Percentiles rank a stretch among this genome's conserved stretches.
These are phyloP conservation scores for Metschnikowia amazonensis DNA, from an alignment of 805 yeast genomes.

Conservation along the genomic window DNA sequence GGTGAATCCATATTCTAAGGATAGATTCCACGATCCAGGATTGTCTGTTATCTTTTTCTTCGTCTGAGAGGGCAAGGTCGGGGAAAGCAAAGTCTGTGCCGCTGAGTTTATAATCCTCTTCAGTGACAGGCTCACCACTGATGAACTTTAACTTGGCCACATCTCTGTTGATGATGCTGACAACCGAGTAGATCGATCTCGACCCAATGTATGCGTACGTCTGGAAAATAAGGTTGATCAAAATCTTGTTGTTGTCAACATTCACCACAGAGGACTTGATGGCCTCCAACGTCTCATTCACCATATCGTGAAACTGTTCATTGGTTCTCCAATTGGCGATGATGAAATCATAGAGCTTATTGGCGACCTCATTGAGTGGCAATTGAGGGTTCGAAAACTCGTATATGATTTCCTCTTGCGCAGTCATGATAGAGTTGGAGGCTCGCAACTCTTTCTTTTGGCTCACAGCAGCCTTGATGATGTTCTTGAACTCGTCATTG, in stretches of 20 bases:
- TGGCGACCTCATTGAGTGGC: conserved; percentile 36
- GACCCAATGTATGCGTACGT: conserved; percentile 79
- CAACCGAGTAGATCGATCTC: conserved; percentile 65
- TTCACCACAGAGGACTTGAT: conserved; percentile 20
- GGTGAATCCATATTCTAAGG: conserved; percentile 42
- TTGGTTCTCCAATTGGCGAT: conserved; percentile 40
- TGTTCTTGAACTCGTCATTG: conserved; percentile 24
- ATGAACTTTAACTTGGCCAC: conserved; percentile 36
- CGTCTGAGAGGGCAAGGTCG: conserved; percentile 21
- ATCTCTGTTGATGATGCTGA: conserved; percentile 39
- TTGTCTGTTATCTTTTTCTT: conserved; percentile 28
- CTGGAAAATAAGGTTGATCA: conserved; percentile 63
- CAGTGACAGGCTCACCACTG: conserved; percentile 30
- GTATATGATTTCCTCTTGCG: conserved; percentile 39
- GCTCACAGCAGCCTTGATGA: conserved; percentile 23
- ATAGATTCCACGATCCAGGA: conserved; percentile 37
- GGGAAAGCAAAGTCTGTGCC: conserved; percentile 33
- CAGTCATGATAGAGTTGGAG: conserved; percentile 22
- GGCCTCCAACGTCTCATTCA: conserved; percentile 27
- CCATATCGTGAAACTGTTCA: conserved; percentile 32
- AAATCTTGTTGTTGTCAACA: conserved; percentile 28
- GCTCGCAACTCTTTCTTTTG: conserved; percentile 23
- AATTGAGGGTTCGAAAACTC: conserved; percentile 33
- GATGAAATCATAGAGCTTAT: conserved; percentile 39
- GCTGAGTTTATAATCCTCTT: conserved; percentile 27